A percentile compares a stretch with the other conserved stretches of the same genome.
These are phyloP conservation scores for Polyplosphaeria fusca DNA, from an alignment of 495 filamentous ascomycete species.

Conservation along the genomic window DNA sequence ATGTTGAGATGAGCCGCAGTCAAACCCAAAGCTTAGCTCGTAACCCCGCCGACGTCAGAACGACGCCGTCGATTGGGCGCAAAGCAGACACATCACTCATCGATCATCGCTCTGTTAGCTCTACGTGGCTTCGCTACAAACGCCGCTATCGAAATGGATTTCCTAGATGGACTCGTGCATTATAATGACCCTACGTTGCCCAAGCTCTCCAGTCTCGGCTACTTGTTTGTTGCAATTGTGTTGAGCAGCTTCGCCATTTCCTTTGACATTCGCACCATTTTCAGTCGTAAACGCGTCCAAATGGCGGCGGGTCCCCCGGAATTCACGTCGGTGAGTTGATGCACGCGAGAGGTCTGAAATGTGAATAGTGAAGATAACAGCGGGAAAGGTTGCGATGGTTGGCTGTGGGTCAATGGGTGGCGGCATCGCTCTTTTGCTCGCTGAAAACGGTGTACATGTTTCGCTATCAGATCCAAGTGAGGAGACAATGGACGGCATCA, in stretches of 20 bases:
- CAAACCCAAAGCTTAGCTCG: neutral
- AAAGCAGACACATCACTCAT: neutral
- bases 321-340: conserved; percentile 7
- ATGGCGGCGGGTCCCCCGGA: neutral
- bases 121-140: neutral
- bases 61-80: neutral
- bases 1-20: neutral
- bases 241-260: neutral
- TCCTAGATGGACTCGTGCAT: neutral
- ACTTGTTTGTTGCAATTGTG: conserved; percentile 4
- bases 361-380: too few species aligned
- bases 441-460: conserved; percentile 60
- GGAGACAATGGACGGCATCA: conserved; percentile 47
- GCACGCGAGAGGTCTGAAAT: too few species aligned
- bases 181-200: conserved; percentile 7
- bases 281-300: neutral
- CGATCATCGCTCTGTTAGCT: neutral
- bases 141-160: neutral
- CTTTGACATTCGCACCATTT: conserved; percentile 1
- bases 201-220: neutral
- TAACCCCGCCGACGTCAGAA: neutral
- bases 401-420: conserved; percentile 66
- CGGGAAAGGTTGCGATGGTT: conserved; percentile 58
- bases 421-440: conserved; percentile 63
- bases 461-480: conserved; percentile 57